These are phyloP conservation scores for Camelina hispida DNA, from an alignment of 345 rosid genomes.

Conservation along the genomic window DNA sequence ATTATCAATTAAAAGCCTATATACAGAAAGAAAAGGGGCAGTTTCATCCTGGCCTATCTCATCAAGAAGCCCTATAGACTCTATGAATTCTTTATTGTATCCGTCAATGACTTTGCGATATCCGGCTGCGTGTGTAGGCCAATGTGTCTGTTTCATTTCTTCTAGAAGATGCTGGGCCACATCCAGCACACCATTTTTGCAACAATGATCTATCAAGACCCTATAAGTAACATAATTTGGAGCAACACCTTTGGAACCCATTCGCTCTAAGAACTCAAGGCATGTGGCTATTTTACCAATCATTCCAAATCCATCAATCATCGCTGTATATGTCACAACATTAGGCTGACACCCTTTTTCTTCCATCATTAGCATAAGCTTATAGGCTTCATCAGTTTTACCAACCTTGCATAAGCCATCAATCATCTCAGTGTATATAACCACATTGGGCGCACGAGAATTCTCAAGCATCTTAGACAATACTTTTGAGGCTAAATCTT, in stretches of 20 bases:
- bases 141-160: constrained; percentile 94
- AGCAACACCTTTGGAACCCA: constrained; percentile 85
- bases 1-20: constrained; percentile 71
- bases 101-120: constrained; percentile 89
- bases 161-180: constrained; percentile 76
- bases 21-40: constrained; percentile 65
- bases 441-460: constrained; percentile 82
- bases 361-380: constrained; percentile 94
- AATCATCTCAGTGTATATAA: constrained; percentile 89
- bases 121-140: constrained; percentile 74
- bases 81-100: constrained; percentile 72
- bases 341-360: constrained; percentile 86
- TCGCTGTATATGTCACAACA: constrained; percentile 97
- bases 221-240: constrained; percentile 89
- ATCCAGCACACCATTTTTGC: constrained; percentile 72
- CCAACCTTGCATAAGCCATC: constrained; percentile 92
- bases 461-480: constrained; percentile 92
- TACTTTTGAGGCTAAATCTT: constrained; percentile 85
- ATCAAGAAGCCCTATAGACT: constrained; percentile 77
- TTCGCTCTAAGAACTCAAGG: constrained; percentile 71
- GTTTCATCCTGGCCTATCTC: constrained; percentile 62
- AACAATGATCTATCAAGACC: constrained; percentile 82
- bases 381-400: constrained; percentile 84
- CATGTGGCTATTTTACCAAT: constrained; percentile 69
- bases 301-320: constrained; percentile 95